These are phyloP conservation scores for Fusarium subglutinans DNA, from an alignment of 2,329 filamentous ascomycete genomes.

Conservation along the genomic window DNA sequence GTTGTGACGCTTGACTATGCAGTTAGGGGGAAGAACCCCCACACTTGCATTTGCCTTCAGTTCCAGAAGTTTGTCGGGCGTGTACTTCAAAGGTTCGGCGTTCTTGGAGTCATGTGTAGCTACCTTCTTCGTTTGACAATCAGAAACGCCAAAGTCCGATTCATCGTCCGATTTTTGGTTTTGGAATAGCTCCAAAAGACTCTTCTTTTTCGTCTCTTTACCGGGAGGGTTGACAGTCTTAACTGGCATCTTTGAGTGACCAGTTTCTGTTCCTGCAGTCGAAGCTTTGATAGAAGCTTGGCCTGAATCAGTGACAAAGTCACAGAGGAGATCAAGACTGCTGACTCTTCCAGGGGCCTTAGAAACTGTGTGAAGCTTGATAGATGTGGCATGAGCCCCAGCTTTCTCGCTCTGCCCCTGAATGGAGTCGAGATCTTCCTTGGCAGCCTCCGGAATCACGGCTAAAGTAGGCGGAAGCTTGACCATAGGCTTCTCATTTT, in stretches of 20 bases:
- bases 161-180: not conserved
- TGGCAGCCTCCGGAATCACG: not conserved
- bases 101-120: not conserved
- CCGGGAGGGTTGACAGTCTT: not conserved
- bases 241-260: not conserved
- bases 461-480: not conserved
- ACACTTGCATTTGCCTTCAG: not conserved
- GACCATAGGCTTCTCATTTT: not conserved
- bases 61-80: conserved; percentile 13
- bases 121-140: not conserved
- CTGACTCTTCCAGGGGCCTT: not conserved
- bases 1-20: not conserved
- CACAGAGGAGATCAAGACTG: not conserved
- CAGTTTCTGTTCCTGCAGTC: not conserved
- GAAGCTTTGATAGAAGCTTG: not conserved
- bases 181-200: not conserved
- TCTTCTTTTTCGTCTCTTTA: not conserved
- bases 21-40: not conserved
- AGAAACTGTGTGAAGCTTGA: not conserved
- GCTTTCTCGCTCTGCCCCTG: not conserved
- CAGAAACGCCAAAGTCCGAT: not conserved
- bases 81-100: not conserved
- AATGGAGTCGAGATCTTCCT: not conserved
- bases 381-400: not conserved
- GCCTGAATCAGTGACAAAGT: not conserved